Base-by-base conservation (phyloP, 352 stramenopile genomes). In the Globisporangium nagaii region DNA sequence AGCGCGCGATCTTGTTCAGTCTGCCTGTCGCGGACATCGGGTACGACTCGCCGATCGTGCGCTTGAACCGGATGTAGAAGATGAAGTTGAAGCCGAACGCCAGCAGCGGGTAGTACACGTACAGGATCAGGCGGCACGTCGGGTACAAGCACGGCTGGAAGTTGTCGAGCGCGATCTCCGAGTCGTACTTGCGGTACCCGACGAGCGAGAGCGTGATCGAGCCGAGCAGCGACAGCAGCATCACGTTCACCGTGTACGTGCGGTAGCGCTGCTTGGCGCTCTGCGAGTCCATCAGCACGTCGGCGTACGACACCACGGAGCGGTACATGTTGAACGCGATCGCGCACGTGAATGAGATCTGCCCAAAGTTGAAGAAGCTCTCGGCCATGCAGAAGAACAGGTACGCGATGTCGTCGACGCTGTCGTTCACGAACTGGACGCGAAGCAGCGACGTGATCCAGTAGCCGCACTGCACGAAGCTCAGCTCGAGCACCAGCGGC, bases 321-420 rank as follows among this genome's bases (percentile, higher is more conserved):
- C 79, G 79, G 58, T 89, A 89, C 76, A 89, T 85, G 50, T 89
- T 86, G 64, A 87, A 89, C 8, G 75, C 79, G 56, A 87, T 86
- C 42, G 79, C 74, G 31, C 79, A 89, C 57, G 79, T 83, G 62
- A 89, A 89, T 27, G 79, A 87, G 44, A 89, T 89, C 61, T 87
- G 75, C 36, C 73, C 79, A 44, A 87, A 87, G 53, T 86, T 87
- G 64, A 89, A 89, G 41, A 87, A 84, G 43, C 75, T 84, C 65
- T 89, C 79, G 50, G 75, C 71, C 49, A 87, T 79, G 43, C 79
- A 87, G 52, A 89, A 85, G 32, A 75, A 62, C 17, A 87, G 63
- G 51, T 80, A 81, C 22, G 74, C 59, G 53, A 76, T 62, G 53
- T 84, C 60, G 20, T 60, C 69, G 46, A 87, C 64, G 3, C 62